phyloP scores from a whole-genome alignment of 768 basidiomycete species.

The Pulveroboletus sp. region DNA sequence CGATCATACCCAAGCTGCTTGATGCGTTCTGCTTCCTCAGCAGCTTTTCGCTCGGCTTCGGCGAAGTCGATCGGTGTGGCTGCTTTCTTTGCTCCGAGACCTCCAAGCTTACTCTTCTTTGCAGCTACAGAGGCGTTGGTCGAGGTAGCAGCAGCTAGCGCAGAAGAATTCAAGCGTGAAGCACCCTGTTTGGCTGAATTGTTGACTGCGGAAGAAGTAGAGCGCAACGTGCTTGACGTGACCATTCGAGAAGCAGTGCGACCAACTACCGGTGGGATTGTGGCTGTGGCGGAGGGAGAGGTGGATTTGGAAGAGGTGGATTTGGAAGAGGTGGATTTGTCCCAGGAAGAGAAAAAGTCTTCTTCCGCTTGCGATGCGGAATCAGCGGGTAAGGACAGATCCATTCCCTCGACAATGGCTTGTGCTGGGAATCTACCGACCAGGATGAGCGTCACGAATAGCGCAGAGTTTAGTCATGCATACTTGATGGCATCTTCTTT shows the following conservation, averaged over 20 bases:
- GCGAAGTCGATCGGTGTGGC: slow-evolving; percentile 86
- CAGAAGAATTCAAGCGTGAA: slow-evolving; percentile 42
- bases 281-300: slow-evolving; percentile 48
- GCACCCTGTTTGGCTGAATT: slow-evolving; percentile 39
- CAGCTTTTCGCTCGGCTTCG: slow-evolving; percentile 86
- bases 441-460: neutral
- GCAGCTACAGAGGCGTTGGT: slow-evolving; percentile 33
- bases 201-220: slow-evolving; percentile 35
- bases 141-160: slow-evolving; percentile 29
- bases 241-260: slow-evolving; percentile 58
- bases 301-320: no score
- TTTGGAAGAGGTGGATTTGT: slow-evolving; percentile 70
- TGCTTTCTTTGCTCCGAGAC: slow-evolving; percentile 85
- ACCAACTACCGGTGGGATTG: slow-evolving; percentile 59
- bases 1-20: slow-evolving; percentile 92
- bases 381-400: slow-evolving; percentile 38
- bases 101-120: slow-evolving; percentile 71
- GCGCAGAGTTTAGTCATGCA: slow-evolving; percentile 20
- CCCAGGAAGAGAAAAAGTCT: slow-evolving; percentile 98
- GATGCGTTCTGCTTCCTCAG: slow-evolving; percentile 90
- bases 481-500: slow-evolving; percentile 73
- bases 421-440: slow-evolving; percentile 66
- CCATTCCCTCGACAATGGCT: slow-evolving; percentile 82
- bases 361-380: slow-evolving; percentile 60
- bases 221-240: slow-evolving; percentile 60